phyloP scores from a whole-genome alignment of 768 basidiomycete genomes.

The Lentinula sp. region DNA sequence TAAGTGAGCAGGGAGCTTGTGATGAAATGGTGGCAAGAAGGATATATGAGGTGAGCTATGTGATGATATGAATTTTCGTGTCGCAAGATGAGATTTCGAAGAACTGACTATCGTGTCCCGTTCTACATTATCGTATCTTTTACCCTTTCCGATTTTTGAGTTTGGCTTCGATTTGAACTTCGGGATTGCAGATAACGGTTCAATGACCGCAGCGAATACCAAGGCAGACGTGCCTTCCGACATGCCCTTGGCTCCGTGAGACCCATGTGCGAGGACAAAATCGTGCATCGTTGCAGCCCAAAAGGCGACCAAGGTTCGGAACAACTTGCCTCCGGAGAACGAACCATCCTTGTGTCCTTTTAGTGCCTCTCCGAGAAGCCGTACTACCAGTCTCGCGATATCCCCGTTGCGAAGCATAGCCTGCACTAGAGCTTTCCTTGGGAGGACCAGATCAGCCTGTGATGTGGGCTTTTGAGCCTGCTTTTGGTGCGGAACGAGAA shows the following conservation, averaged over 20 bases:
- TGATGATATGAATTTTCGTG: neutral
- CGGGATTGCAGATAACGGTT: conserved; percentile 35
- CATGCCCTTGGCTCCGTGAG: conserved; percentile 37
- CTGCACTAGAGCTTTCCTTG: conserved; percentile 64
- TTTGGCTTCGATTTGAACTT: conserved; percentile 30
- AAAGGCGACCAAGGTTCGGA: conserved; percentile 77
- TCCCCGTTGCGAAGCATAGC: conserved; percentile 72
- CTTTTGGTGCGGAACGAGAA: conserved; percentile 31
- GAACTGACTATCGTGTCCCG: conserved; percentile 1
- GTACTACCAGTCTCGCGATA: conserved; percentile 65
- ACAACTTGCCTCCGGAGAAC: conserved; percentile 16
- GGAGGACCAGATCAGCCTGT: conserved; percentile 68
- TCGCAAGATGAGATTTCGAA: neutral
- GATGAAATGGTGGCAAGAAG: conserved; percentile 67
- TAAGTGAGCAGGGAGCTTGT: conserved; percentile 43
- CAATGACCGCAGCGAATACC: conserved; percentile 57
- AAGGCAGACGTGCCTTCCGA: conserved; percentile 65
- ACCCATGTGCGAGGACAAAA: conserved; percentile 46
- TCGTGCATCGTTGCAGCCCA: conserved; percentile 77
- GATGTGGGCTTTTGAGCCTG: conserved; percentile 49
- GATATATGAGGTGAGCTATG: conserved; percentile 67
- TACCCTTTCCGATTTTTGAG: conserved; percentile 27
- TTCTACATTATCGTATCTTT: neutral
- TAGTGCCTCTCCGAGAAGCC: conserved; percentile 55
- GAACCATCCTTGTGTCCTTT: conserved; percentile 29